phyloP scores from a whole-genome alignment of 345 rosid genomes.

The Eucalyptus rudis region DNA sequence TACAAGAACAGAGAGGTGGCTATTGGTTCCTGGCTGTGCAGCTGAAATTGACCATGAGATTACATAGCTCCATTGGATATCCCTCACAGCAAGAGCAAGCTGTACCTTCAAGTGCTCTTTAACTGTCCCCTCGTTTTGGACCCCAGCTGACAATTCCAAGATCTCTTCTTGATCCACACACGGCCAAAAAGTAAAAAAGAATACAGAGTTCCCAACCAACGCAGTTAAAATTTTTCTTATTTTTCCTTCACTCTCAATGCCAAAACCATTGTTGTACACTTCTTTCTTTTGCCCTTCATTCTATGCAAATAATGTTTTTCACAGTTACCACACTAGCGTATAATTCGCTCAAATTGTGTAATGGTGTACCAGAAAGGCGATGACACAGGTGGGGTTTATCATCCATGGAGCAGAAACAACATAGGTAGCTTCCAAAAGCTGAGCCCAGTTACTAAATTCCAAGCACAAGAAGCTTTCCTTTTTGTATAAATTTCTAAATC shows the following conservation, averaged over 20 bases:
- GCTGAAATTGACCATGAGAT: slow-evolving; percentile 84
- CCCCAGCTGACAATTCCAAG: background rate
- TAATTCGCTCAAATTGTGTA: background rate
- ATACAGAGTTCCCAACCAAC: background rate
- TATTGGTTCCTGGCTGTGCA: slow-evolving; percentile 44
- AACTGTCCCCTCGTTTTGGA: slow-evolving; percentile 11
- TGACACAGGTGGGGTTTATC: background rate
- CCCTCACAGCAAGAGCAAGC: slow-evolving; percentile 74
- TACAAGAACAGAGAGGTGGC: background rate
- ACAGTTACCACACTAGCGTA: background rate
- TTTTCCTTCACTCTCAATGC: background rate
- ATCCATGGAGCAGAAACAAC: background rate
- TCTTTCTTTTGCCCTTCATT: background rate
- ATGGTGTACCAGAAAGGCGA: background rate
- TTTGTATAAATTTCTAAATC: background rate
- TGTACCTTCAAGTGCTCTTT: slow-evolving; percentile 56
- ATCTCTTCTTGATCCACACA: background rate
- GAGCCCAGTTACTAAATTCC: background rate
- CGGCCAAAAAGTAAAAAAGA: background rate
- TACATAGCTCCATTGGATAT: slow-evolving; percentile 86
- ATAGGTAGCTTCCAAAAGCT: background rate
- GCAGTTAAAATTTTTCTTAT: background rate
- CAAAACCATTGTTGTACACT: background rate
- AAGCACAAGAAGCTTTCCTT: background rate
- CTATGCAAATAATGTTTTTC: background rate